Conservation (phyloP, 306 rosid genomes). For the Hippophae tibetana region DNA sequence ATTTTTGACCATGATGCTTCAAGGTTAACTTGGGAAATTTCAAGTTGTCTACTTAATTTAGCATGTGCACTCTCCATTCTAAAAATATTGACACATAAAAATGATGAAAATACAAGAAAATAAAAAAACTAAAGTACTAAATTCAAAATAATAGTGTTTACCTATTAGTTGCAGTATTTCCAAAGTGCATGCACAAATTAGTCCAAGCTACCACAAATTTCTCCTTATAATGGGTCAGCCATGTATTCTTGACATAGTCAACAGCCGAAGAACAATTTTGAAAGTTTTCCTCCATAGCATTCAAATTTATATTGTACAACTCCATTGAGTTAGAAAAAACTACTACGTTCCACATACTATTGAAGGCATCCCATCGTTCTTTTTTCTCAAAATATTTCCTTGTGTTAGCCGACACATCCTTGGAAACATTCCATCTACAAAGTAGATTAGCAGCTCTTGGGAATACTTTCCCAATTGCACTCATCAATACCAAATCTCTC, state of each 20-base stretch:
- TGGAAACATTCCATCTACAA: neutral
- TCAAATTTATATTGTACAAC: neutral
- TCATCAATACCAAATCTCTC: neutral
- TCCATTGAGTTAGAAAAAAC: neutral
- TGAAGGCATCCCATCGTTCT: neutral
- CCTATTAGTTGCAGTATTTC: neutral
- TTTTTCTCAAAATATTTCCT: neutral
- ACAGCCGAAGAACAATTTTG: neutral
- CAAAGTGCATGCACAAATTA: neutral
- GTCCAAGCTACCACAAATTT: slow-evolving; percentile 3
- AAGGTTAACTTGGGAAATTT: neutral
- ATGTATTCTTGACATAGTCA: neutral
- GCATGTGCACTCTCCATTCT: neutral
- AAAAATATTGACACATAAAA: too few species aligned
- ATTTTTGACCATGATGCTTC: neutral
- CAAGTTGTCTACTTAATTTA: neutral
- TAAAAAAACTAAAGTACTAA: neutral
- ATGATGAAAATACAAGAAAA: neutral
- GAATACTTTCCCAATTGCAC: neutral
- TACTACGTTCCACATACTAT: neutral
- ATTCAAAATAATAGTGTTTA: neutral
- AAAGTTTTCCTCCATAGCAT: neutral
- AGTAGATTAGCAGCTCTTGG: neutral
- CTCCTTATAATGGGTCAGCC: neutral
- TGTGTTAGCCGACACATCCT: neutral